Conservation (phyloP, 2,329 filamentous ascomycete genomes). For the Cordyceps javanica region DNA sequence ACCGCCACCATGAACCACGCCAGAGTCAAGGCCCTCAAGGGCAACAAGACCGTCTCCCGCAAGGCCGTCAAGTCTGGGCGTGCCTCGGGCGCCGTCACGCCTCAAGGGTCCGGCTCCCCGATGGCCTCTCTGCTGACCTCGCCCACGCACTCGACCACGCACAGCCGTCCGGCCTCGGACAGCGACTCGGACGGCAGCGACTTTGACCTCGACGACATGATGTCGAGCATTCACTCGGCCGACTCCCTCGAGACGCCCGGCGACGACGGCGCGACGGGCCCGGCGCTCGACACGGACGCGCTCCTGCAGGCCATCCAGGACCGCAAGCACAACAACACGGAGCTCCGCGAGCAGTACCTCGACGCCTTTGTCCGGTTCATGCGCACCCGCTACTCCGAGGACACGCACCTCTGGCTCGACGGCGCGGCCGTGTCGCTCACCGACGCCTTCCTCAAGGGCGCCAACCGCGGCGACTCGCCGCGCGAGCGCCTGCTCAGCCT, state of each 20-base stretch:
- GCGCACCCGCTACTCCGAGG: constrained; percentile 35
- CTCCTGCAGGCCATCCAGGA: constrained; percentile 65
- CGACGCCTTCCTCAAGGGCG: constrained; percentile 63
- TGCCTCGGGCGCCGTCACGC: constrained; percentile 52
- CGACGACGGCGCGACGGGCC: constrained; percentile 36
- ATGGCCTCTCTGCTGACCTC: constrained; percentile 51
- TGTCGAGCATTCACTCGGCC: constrained; percentile 35
- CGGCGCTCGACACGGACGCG: constrained; percentile 53
- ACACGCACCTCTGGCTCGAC: constrained; percentile 42
- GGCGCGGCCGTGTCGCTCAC: constrained; percentile 49
- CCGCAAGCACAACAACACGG: constrained; percentile 70
- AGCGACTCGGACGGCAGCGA: constrained; percentile 44
- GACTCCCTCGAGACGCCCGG: constrained; percentile 47
- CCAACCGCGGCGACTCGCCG: constrained; percentile 61
- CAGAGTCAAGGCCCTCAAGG: constrained; percentile 61
- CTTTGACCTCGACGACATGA: constrained; percentile 36
- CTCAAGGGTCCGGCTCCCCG: constrained; percentile 46
- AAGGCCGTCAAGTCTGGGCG: constrained; percentile 57
- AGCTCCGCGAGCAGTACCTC: constrained; percentile 53
- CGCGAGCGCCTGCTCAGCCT: constrained; percentile 65
- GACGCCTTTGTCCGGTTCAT: constrained; percentile 41
- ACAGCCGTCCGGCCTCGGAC: constrained; percentile 56
- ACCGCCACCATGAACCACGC: constrained; percentile 50
- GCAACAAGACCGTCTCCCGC: constrained; percentile 66
- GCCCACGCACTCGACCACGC: constrained; percentile 51